Conservation (phyloP, 1,284 basidiomycete species). For the Volvariella surrecta region DNA sequence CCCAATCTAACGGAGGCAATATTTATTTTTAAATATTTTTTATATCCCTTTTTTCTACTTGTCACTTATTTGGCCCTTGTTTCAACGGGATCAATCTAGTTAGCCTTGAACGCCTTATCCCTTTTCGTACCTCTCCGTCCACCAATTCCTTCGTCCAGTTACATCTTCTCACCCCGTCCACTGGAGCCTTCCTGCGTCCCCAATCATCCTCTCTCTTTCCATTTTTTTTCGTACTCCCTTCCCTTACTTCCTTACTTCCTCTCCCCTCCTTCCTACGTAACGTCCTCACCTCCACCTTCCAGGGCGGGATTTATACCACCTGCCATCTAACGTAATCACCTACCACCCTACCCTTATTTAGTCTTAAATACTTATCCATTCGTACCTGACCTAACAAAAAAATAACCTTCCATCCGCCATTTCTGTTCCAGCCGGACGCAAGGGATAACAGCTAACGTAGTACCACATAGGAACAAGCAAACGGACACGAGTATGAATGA, state of each 20-base stretch:
- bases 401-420: not conserved
- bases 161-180: no score
- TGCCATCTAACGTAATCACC: slow-evolving; percentile 1
- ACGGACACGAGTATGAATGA: not conserved
- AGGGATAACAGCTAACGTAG: slow-evolving; percentile 4
- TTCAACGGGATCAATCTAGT: slow-evolving; percentile 29
- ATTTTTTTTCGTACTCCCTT: not conserved
- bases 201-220: slow-evolving; percentile 8
- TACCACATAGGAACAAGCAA: slow-evolving; percentile 6
- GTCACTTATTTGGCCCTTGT: slow-evolving; percentile 18
- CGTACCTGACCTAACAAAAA: not conserved
- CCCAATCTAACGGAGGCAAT: slow-evolving; percentile 25
- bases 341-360: not conserved
- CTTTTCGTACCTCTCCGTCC: slow-evolving; percentile 22
- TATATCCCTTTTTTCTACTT: slow-evolving; percentile 13
- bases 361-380: not conserved
- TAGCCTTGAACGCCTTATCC: slow-evolving; percentile 17
- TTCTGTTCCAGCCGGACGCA: slow-evolving; percentile 8
- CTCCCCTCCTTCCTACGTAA: not conserved
- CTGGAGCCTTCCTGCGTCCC: slow-evolving; percentile 9
- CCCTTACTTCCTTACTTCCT: not conserved
- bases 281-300: slow-evolving; percentile 2
- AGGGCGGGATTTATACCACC: not conserved
- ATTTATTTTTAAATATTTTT: slow-evolving; percentile 7
- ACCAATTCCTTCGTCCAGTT: no score